Evolutionary conservation across 2,329 filamentous ascomycete species (phyloP).

Genomic region (Clonostachys sp.): DNA sequence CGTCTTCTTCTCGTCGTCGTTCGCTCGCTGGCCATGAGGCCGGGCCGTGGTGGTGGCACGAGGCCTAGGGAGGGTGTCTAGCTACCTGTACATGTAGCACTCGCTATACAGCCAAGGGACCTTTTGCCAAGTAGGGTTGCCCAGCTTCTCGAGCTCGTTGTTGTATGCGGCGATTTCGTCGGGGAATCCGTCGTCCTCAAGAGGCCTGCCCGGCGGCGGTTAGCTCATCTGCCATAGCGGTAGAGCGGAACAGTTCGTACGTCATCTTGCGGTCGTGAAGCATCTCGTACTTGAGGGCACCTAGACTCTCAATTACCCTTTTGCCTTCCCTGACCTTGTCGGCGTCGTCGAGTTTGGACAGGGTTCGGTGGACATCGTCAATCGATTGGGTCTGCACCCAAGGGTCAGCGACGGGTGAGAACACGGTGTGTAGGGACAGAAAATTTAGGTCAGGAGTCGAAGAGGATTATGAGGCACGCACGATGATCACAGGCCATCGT

Average conservation of each 20-base stretch:
- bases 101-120: conserved; percentile 57
- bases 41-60: not conserved
- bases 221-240: not conserved
- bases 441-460: no score
- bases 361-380: conserved; percentile 84
- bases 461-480: conserved; percentile 32
- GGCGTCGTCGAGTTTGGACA: conserved; percentile 53
- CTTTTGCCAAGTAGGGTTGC: conserved; percentile 45
- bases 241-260: conserved; percentile 39
- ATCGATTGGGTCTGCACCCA: conserved; percentile 76
- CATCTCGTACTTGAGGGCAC: conserved; percentile 86
- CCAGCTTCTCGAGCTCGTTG: conserved; percentile 71
- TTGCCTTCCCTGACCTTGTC: conserved; percentile 77
- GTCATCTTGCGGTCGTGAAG: conserved; percentile 80
- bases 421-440: no score
- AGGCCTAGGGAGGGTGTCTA: no score
- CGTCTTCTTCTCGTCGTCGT: not conserved
- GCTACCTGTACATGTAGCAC: conserved; percentile 60
- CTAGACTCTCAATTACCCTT: conserved; percentile 73
- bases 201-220: conserved; percentile 49
- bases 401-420: not conserved
- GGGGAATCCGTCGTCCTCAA: conserved; percentile 69
- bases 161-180: conserved; percentile 88
- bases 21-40: not conserved
- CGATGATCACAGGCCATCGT: conserved; percentile 91